phyloP scores from a whole-genome alignment of 2,329 filamentous ascomycete genomes.

The Curvularia verruculosa region DNA sequence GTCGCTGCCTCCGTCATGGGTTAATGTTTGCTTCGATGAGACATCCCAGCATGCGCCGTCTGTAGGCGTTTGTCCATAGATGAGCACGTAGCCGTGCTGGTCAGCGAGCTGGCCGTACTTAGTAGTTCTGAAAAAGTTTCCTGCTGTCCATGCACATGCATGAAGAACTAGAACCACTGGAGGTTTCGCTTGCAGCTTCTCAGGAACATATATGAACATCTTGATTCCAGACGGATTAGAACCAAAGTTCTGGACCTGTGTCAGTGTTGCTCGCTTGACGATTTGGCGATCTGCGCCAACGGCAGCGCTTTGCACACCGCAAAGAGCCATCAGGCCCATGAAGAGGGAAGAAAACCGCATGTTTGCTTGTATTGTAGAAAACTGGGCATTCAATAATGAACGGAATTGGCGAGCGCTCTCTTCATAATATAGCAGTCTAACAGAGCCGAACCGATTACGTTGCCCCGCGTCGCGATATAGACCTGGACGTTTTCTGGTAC shows the following conservation, averaged over 20 bases:
- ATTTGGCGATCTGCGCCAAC: background rate
- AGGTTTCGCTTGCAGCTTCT: background rate
- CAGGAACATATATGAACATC: background rate
- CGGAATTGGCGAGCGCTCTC: background rate
- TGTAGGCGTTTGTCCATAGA: background rate
- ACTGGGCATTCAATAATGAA: too few relatives aligned
- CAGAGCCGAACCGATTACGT: background rate
- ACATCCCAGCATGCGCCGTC: slow-evolving; percentile 62
- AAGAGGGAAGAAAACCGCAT: background rate
- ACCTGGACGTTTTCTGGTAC: background rate
- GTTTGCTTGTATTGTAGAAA: too few relatives aligned
- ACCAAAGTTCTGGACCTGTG: background rate
- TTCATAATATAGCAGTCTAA: background rate
- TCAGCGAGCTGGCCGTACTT: background rate
- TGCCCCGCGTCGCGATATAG: background rate
- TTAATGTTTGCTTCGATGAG: slow-evolving; percentile 59
- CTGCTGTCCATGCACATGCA: background rate
- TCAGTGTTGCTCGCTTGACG: background rate
- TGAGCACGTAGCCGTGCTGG: background rate
- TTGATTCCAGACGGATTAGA: background rate
- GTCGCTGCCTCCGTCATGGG: slow-evolving; percentile 64
- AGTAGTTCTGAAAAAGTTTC: background rate
- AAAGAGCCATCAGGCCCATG: background rate
- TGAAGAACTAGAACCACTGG: background rate
- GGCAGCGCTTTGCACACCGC: background rate